A percentile compares a stretch with the other conserved stretches of the same genome.
phyloP scores from a whole-genome alignment of 306 rosid genomes.

The Cucurbita moschata region DNA sequence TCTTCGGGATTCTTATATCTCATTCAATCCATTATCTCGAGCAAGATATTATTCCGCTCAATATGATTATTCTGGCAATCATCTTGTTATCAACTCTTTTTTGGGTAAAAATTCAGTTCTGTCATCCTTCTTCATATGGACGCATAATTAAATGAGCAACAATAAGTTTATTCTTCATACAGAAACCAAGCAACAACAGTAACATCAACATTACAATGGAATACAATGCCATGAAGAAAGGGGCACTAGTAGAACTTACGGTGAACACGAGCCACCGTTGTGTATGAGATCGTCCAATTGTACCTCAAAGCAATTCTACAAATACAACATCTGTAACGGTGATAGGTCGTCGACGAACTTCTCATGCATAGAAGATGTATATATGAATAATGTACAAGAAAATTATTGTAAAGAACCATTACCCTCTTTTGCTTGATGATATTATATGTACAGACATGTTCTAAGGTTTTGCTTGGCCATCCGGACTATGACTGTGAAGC shows the following conservation, averaged over 20 bases:
- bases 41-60: not conserved
- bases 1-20: too few relatives aligned
- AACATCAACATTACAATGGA: not conserved
- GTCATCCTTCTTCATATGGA: not conserved
- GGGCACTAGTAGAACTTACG: not conserved
- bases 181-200: not conserved
- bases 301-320: not conserved
- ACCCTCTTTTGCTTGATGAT: not conserved
- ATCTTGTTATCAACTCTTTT: not conserved
- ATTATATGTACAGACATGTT: constrained; percentile 22
- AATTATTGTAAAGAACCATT: not conserved
- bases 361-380: not conserved
- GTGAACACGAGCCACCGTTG: not conserved
- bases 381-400: constrained; percentile 3
- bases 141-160: not conserved
- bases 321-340: not conserved
- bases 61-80: not conserved
- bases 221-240: not conserved
- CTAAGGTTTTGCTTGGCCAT: constrained; percentile 19
- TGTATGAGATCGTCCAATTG: not conserved
- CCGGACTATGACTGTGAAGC: constrained; percentile 41
- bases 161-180: not conserved
- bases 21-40: too few relatives aligned
- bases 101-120: not conserved
- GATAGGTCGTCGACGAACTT: not conserved